A percentile compares a stretch with the other conserved stretches of the same genome.
phyloP scores from a whole-genome alignment of 495 filamentous ascomycete genomes.

The Penicillium bovifimosum region DNA sequence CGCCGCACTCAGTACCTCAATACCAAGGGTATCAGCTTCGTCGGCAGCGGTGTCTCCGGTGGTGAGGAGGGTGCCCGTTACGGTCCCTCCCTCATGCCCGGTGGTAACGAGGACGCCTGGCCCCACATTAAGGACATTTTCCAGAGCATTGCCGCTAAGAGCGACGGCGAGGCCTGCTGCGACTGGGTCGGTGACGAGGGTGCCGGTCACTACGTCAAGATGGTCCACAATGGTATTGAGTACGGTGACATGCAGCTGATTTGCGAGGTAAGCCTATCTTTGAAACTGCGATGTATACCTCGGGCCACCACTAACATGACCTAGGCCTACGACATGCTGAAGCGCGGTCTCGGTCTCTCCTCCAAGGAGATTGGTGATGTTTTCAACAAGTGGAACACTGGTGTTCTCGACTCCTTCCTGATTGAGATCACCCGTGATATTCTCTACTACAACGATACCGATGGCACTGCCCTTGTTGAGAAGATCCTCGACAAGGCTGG shows the following conservation, averaged over 20 bases:
- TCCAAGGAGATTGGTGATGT: slow-evolving; percentile 93
- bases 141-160: slow-evolving; percentile 96
- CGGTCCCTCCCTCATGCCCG: slow-evolving; percentile 96
- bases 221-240: slow-evolving; percentile 99
- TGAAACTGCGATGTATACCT: background rate
- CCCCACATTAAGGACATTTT: slow-evolving; percentile 98
- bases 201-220: slow-evolving; percentile 99
- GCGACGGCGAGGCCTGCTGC: slow-evolving; percentile 92
- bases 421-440: slow-evolving; percentile 99
- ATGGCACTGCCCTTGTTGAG: slow-evolving; percentile 84
- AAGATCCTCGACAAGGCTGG: slow-evolving; percentile 99
- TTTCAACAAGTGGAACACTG: slow-evolving; percentile 94
- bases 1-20: slow-evolving; percentile 82
- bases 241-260: slow-evolving; percentile 99
- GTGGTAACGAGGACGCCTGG: slow-evolving; percentile 97
- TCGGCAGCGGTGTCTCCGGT: slow-evolving; percentile 95
- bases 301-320: background rate
- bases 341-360: slow-evolving; percentile 81
- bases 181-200: slow-evolving; percentile 99
- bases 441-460: slow-evolving; percentile 93
- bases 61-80: slow-evolving; percentile 99
- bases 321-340: slow-evolving; percentile 98
- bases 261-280: slow-evolving; percentile 65
- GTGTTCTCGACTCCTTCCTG: slow-evolving; percentile 97
- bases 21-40: slow-evolving; percentile 87